Conservation (phyloP, 2,329 filamentous ascomycete species). For the Acephala macrosclerotiorum region DNA sequence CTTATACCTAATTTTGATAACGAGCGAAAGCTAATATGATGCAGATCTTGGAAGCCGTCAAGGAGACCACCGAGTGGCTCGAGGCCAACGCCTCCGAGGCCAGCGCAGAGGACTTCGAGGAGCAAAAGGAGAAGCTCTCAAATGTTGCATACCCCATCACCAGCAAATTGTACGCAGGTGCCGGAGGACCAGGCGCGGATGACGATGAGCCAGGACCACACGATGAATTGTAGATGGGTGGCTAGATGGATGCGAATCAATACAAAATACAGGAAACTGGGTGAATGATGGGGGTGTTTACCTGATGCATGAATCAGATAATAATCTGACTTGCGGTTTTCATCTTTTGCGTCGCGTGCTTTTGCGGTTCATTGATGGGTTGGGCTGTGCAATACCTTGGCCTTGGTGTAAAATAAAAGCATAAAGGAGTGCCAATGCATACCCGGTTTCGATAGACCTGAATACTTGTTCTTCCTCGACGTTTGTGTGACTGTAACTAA, state of each 20-base stretch:
- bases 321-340: not conserved
- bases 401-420: conserved; percentile 12
- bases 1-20: not conserved
- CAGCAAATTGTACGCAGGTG: conserved; percentile 87
- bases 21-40: conserved; percentile 43
- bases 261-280: not conserved
- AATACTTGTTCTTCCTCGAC: not conserved
- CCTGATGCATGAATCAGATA: not conserved
- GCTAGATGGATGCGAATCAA: not conserved
- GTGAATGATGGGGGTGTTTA: not conserved
- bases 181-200: conserved; percentile 69
- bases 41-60: conserved; percentile 89
- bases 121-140: conserved; percentile 99
- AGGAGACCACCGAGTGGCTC: conserved; percentile 96
- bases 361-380: not conserved
- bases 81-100: conserved; percentile 92
- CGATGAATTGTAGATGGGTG: conserved; percentile 75
- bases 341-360: not conserved
- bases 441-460: conserved; percentile 20
- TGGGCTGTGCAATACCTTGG: not conserved
- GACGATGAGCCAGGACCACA: conserved; percentile 75
- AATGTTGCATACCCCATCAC: conserved; percentile 98
- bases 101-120: conserved; percentile 92
- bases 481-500: too few species aligned
- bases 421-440: conserved; percentile 18